Evolutionary conservation across 768 basidiomycete species (phyloP), one percentile per base, ranked within the genome.

Genomic region (Lactarius hatsudake): DNA sequence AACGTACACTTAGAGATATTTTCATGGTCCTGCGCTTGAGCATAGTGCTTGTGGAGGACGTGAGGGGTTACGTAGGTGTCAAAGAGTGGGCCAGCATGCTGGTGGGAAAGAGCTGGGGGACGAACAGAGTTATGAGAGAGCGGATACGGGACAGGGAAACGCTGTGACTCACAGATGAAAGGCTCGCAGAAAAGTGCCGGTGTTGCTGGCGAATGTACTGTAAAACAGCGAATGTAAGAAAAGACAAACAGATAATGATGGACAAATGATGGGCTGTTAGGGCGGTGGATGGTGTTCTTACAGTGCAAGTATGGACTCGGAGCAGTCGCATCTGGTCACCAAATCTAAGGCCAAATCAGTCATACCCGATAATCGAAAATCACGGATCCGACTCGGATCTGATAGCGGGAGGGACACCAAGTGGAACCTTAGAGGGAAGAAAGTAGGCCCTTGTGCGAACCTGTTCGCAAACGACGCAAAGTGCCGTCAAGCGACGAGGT

Each of bases 51-150:
- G 83, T 93, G 91, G 75, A 91, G 87, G 79, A 93, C 93, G 78
- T 92, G 91, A 42, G 92, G 92, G 69, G 92, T 93, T 61, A 93
- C 89, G 75, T 93, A 91, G 72, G 91, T 91, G 91, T 92, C 53
- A 87, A 84, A 75, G 88, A 84, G 60, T 86, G 80, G 26, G 84
- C 82, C 71, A 86, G 85, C 89, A 90, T 91, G 72, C 71, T 84
- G 78, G 67, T 18, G 28, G 68, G 15, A 20, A 26, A 20, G 1
- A 38, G 48, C 61, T 66, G 51, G 20, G 26, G 48, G 38, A 45
- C 28, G 23, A 55, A 57, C 28, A 23, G 17, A 30, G 48, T 10
- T 23, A 38, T 62, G 28, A 63, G 65, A 23, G 56, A 38, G 32
- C 32, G 8, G 32, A 32, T 32, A 43, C 23, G 45, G 54, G 36